phyloP scores from a whole-genome alignment of 148 eudicot species.

The Rhododendron ferrugineum region DNA sequence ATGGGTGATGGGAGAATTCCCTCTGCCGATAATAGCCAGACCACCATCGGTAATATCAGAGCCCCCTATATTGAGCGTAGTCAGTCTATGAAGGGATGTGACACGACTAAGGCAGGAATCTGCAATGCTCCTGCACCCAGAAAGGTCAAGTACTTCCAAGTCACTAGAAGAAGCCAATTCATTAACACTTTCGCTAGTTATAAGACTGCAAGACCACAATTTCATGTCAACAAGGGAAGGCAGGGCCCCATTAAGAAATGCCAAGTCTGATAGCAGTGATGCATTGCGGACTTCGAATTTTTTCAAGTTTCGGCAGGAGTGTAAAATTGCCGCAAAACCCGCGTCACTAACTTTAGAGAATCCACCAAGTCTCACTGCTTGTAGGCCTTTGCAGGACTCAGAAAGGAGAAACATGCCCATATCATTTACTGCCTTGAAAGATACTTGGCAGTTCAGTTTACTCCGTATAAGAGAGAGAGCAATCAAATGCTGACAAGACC shows the following conservation, averaged over 20 bases:
- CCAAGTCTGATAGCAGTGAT: slow-evolving; percentile 35
- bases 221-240: slow-evolving; percentile 35
- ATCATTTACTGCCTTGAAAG: slow-evolving; percentile 34
- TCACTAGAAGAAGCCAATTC: slow-evolving; percentile 23
- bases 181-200: slow-evolving; percentile 36
- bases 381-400: slow-evolving; percentile 32
- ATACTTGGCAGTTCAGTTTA: slow-evolving; percentile 16
- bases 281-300: slow-evolving; percentile 33
- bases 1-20: slow-evolving; percentile 24
- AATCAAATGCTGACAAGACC: slow-evolving; percentile 24
- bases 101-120: slow-evolving; percentile 29
- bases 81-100: slow-evolving; percentile 25
- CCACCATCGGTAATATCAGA: slow-evolving; percentile 47
- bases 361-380: slow-evolving; percentile 39
- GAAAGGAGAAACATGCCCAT: slow-evolving; percentile 45
- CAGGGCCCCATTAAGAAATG: slow-evolving; percentile 22
- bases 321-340: slow-evolving; percentile 35
- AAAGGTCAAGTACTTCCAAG: slow-evolving; percentile 33
- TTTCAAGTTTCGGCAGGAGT: slow-evolving; percentile 31
- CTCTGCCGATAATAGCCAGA: slow-evolving; percentile 28
- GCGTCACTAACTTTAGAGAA: slow-evolving; percentile 48
- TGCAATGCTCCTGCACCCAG: slow-evolving; percentile 37
- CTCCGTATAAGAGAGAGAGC: slow-evolving; percentile 37
- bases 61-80: slow-evolving; percentile 30
- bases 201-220: slow-evolving; percentile 29